phyloP scores from a whole-genome alignment of 2,329 filamentous ascomycete species.

The Plenodomus biglobosus region DNA sequence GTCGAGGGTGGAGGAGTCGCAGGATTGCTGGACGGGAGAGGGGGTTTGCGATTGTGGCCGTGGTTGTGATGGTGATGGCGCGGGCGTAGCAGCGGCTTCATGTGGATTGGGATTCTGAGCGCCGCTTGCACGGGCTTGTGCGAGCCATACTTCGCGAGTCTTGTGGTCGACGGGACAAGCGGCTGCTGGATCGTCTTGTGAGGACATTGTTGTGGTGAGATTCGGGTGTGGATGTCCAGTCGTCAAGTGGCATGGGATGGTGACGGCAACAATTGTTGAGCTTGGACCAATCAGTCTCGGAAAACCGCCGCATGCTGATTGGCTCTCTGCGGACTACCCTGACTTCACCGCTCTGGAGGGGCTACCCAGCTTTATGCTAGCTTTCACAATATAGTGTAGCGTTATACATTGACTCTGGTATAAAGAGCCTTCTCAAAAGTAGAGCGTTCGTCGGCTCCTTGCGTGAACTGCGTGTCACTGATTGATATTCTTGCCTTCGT shows the following conservation, averaged over 20 bases:
- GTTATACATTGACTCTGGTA: not conserved
- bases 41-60: slow-evolving; percentile 21
- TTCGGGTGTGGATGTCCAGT: slow-evolving; percentile 4
- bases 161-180: slow-evolving; percentile 87
- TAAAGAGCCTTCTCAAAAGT: not conserved
- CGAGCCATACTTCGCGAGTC: slow-evolving; percentile 83
- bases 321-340: slow-evolving; percentile 8
- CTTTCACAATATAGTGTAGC: not conserved
- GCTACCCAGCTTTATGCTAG: slow-evolving; percentile 5
- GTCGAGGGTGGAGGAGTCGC: slow-evolving; percentile 44
- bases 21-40: slow-evolving; percentile 30
- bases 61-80: slow-evolving; percentile 12
- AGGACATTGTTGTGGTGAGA: slow-evolving; percentile 22
- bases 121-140: slow-evolving; percentile 58
- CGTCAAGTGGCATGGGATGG: slow-evolving; percentile 10
- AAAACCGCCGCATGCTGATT: slow-evolving; percentile 22
- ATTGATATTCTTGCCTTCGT: not conserved
- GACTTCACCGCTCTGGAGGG: slow-evolving; percentile 15
- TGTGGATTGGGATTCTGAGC: slow-evolving; percentile 35
- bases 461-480: not conserved
- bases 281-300: slow-evolving; percentile 16
- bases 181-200: slow-evolving; percentile 38
- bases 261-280: slow-evolving; percentile 31
- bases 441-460: not conserved
- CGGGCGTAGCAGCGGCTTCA: slow-evolving; percentile 28